Evolutionary conservation across 2,329 filamentous ascomycete genomes (phyloP), one percentile per base, ranked within the genome.

Genomic region (Ramularia collo-cygni): DNA sequence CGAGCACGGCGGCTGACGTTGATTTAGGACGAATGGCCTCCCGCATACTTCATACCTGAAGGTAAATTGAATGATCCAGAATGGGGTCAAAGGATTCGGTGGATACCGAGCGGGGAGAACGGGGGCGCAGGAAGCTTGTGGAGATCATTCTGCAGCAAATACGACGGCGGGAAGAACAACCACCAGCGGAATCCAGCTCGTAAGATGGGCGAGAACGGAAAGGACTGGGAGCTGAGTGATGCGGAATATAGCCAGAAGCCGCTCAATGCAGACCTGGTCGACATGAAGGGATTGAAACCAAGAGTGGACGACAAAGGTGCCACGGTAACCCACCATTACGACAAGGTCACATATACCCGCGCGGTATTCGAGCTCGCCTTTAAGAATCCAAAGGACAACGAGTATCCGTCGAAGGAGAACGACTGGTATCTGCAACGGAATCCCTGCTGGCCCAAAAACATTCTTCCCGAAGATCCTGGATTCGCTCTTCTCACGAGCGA

Each of bases 1-100:
- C n/a, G n/a, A n/a, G n/a, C n/a, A n/a, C n/a, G n/a, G n/a, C n/a
- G n/a, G n/a, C n/a, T n/a, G n/a, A n/a, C n/a, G n/a, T n/a, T n/a
- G n/a, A n/a, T n/a, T n/a, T n/a, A n/a, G 5, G 41, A 39, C 19
- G 37, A 39, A 19, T 44, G 41, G 41, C 41, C 41, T 12, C 41
- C 37, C 12, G 37, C 33, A 1, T 40, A 39, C 26, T 36, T 40
- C 14, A 4, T 43, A 2, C 40, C 40, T 10, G 14, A 17, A n/a
- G 15, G 26, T 15, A 21, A 44, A 15, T 17, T 24, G 13, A 19
- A 4, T 21, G 9, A 10, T 8, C n/a, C 27, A 16, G 37, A 39
- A 28, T 39, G 37, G 37, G 41, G 37, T 7, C 36, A 44, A 28
- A 17, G 26, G n/a, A 28, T 44, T n/a, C 29, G 41, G 4, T 44